Base-by-base conservation (phyloP, 148 eudicot genomes). In the Rhododendron ovatum region DNA sequence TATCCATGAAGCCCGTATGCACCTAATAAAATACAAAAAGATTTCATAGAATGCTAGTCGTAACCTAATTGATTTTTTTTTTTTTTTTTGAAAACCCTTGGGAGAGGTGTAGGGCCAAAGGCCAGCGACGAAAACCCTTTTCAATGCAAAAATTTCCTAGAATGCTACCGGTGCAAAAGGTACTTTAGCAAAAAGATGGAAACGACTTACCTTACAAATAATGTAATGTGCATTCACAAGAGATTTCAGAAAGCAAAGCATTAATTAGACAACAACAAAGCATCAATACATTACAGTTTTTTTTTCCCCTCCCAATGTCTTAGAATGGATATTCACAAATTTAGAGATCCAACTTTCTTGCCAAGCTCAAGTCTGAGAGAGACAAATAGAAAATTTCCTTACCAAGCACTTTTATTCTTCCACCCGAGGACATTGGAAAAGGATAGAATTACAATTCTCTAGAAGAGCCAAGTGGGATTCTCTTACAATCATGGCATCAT, bases 401-500 rank as follows among this genome's bases (percentile, higher is more conserved):
- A 84, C 86, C 86, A 76, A 15, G 57, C 71, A 74, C 14, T 24
- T 74, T 84, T 74, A 84, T 74, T 74, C 85, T 84, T 78, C 74
- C 85, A 74, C 47, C 67, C 50, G n/a, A 53, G 79, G 61, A 50
- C 78, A 47, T 45, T 3, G 33, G 53, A 65, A 26, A 45, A 83
- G 37, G 50, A 28, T 37, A 35, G 30, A 51, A 78, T 30, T 48
- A 17, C 86, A 73, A 63, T 33, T 71, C 24, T 79, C 51, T 80
- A 67, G 55, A 80, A 43, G 41, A 45, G 33, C 61, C 33, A n/a
- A 3, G 74, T 33, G 65, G 53, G 26, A 12, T 81, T 67, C 51
- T 61, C 30, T n/a, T 53, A 17, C 84, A 12, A 65, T 90, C 79
- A 90, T 53, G 90, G 90, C 91, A 88, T 90, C 79, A 90, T 33